phyloP scores from a whole-genome alignment of 805 yeast species.

The Myxozyma geophila region DNA sequence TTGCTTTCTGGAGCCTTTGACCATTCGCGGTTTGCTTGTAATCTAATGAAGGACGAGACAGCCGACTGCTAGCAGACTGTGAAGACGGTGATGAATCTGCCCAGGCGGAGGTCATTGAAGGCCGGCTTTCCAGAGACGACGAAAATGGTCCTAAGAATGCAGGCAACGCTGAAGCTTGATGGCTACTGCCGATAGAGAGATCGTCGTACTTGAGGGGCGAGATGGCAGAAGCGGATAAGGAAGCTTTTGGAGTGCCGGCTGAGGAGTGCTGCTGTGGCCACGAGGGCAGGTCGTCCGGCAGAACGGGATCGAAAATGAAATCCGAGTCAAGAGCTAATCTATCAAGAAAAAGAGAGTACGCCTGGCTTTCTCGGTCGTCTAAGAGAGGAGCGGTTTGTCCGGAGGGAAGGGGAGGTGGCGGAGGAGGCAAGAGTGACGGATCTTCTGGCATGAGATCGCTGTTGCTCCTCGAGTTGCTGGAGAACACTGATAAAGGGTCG shows the following conservation, averaged over 20 bases:
- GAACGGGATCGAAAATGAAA: slow-evolving; percentile 43
- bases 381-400: slow-evolving; percentile 29
- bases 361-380: slow-evolving; percentile 42
- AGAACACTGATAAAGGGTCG: not conserved
- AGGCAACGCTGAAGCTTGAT: not conserved
- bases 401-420: slow-evolving; percentile 22
- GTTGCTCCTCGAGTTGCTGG: not conserved
- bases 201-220: slow-evolving; percentile 2
- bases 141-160: not conserved
- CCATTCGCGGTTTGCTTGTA: not conserved
- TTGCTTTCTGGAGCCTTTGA: not conserved
- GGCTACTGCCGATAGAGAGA: slow-evolving; percentile 3
- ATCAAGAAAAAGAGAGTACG: slow-evolving; percentile 43
- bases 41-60: not conserved
- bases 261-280: slow-evolving; percentile 16
- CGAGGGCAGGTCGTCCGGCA: slow-evolving; percentile 32
- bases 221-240: slow-evolving; percentile 18
- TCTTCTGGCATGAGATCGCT: not conserved
- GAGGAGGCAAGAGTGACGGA: slow-evolving; percentile 15
- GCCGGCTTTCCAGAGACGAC: not conserved
- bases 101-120: not conserved
- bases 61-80: not conserved
- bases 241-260: not conserved
- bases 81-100: not conserved
- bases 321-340: slow-evolving; percentile 42